These are phyloP conservation scores for Colletotrichum paranaense DNA, from an alignment of 2,329 filamentous ascomycete species.

Conservation along the genomic window DNA sequence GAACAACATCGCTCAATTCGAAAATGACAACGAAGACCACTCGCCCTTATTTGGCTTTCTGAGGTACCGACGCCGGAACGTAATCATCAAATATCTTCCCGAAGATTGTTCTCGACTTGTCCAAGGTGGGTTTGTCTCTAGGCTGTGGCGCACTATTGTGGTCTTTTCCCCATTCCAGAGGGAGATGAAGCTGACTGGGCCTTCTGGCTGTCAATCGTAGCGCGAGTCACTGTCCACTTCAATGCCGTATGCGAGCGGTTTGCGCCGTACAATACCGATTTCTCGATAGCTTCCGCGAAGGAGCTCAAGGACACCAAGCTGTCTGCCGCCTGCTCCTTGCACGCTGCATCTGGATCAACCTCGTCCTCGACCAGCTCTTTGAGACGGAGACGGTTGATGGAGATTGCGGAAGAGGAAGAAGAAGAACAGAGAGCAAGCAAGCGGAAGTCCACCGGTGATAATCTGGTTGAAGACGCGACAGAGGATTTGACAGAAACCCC, in stretches of 20 bases:
- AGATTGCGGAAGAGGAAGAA: slow-evolving; percentile 94
- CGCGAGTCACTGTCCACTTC: slow-evolving; percentile 82
- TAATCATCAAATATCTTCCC: slow-evolving; percentile 92
- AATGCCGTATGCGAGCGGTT: slow-evolving; percentile 77
- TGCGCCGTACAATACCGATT: slow-evolving; percentile 86
- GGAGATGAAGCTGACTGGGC: slow-evolving; percentile 30
- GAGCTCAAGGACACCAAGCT: slow-evolving; percentile 90
- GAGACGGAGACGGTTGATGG: slow-evolving; percentile 81
- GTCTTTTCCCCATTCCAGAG: slow-evolving; percentile 19
- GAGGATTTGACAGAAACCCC: slow-evolving; percentile 42
- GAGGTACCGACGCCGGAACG: slow-evolving; percentile 88
- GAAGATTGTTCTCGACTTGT: slow-evolving; percentile 90
- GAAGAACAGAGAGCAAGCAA: slow-evolving; percentile 74
- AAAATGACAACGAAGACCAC: slow-evolving; percentile 65
- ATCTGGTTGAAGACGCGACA: slow-evolving; percentile 39
- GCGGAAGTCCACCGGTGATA: slow-evolving; percentile 66
- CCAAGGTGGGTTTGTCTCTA: slow-evolving; percentile 74
- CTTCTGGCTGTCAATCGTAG: slow-evolving; percentile 56
- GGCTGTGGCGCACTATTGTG: slow-evolving; percentile 14
- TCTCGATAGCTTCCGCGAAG: slow-evolving; percentile 78
- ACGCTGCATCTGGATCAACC: slow-evolving; percentile 87
- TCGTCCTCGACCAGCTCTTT: slow-evolving; percentile 87
- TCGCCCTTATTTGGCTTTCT: slow-evolving; percentile 94
- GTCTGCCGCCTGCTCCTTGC: slow-evolving; percentile 87
- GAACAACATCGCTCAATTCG: slow-evolving; percentile 79